Conservation (phyloP, 23 red algal genomes). For the Chondrus crispus region DNA sequence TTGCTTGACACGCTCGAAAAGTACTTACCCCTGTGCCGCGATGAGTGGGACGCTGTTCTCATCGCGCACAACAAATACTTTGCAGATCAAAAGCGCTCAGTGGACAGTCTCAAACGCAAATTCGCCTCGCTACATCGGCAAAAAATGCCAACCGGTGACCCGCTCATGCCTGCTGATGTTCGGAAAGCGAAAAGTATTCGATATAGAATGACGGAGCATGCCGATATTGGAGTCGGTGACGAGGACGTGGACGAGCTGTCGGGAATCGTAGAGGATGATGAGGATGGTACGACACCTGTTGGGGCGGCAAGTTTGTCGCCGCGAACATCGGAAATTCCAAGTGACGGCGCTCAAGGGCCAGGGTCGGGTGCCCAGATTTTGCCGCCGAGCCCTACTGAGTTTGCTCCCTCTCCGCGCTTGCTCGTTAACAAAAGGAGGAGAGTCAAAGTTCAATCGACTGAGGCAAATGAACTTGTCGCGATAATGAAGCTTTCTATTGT, state of each 20-base stretch:
- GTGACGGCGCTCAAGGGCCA: not conserved
- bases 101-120: not conserved
- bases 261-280: not conserved
- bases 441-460: no score
- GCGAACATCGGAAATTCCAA: not conserved
- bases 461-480: not conserved
- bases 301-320: not conserved
- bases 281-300: not conserved
- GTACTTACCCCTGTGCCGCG: not conserved
- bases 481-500: not conserved
- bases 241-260: not conserved
- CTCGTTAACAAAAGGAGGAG: not conserved
- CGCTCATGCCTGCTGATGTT: not conserved
- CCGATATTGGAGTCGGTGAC: not conserved
- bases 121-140: not conserved
- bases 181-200: not conserved
- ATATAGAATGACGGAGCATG: not conserved
- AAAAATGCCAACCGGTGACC: not conserved
- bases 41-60: not conserved
- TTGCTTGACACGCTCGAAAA: not conserved
- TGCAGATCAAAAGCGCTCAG: not conserved
- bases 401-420: not conserved
- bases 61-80: not conserved
- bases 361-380: not conserved
- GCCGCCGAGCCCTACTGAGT: not conserved